Conservation (phyloP, 495 filamentous ascomycete genomes). For the Lasiosphaeria ovina region DNA sequence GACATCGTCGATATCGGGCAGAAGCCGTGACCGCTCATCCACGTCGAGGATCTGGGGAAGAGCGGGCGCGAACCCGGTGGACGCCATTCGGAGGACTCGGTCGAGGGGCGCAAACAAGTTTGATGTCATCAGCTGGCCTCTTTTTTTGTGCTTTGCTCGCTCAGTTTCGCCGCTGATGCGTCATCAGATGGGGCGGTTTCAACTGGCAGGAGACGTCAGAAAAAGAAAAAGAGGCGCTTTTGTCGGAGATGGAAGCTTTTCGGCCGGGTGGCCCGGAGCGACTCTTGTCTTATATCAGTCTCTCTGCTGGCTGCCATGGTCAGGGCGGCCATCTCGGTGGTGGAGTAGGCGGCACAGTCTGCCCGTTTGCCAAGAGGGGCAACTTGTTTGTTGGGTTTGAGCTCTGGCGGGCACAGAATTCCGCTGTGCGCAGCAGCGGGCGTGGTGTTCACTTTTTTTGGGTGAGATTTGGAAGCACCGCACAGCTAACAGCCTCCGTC, state of each 20-base stretch:
- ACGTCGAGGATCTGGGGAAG: conserved; percentile 1
- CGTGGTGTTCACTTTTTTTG: too few species aligned
- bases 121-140: background rate
- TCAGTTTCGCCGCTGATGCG: background rate
- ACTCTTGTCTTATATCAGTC: background rate
- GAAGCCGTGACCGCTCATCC: conserved; percentile 2
- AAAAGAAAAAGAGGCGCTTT: background rate
- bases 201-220: background rate
- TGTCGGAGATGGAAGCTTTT: background rate
- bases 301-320: too few species aligned
- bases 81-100: background rate
- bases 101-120: background rate
- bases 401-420: too few species aligned
- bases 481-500: too few species aligned
- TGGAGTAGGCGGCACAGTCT: too few species aligned
- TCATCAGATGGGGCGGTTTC: background rate
- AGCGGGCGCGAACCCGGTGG: background rate
- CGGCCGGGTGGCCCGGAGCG: background rate
- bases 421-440: too few species aligned
- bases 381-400: too few species aligned
- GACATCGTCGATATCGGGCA: background rate
- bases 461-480: too few species aligned
- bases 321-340: too few species aligned
- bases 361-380: too few species aligned
- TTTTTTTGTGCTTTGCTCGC: background rate